Evolutionary conservation across 192 early-diverging fungal genomes (phyloP).

Genomic region (Coemansia sp.): DNA sequence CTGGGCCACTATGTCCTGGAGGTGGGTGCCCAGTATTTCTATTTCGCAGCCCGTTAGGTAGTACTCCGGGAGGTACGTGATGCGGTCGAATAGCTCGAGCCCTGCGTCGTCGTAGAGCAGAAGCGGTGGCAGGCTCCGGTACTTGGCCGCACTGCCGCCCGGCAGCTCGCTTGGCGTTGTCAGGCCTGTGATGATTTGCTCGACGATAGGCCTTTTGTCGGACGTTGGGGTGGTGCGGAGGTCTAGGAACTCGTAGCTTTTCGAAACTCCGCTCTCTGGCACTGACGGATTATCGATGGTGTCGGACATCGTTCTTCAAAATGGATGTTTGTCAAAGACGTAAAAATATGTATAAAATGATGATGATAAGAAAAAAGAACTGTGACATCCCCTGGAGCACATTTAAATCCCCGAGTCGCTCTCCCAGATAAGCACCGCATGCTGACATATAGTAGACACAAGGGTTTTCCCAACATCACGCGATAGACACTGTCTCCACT

Average conservation of each 20-base stretch:
- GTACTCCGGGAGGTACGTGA: constrained; percentile 85
- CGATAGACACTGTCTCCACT: background rate
- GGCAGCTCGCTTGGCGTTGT: constrained; percentile 16
- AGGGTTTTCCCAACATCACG: background rate
- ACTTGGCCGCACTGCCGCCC: background rate
- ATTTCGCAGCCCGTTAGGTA: constrained; percentile 88
- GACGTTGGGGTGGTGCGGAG: constrained; percentile 6
- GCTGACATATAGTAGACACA: background rate
- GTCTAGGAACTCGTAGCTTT: constrained; percentile 27
- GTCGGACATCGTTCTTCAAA: background rate
- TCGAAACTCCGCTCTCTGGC: background rate
- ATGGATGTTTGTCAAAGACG: too few species aligned
- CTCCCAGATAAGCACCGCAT: background rate
- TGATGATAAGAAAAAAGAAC: background rate
- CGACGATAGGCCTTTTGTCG: constrained; percentile 15
- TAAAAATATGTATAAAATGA: background rate
- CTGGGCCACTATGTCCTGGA: constrained; percentile 61
- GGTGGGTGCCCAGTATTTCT: constrained; percentile 67
- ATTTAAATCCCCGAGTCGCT: background rate
- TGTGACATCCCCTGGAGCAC: background rate
- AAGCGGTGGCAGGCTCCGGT: constrained; percentile 63
- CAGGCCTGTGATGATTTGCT: constrained; percentile 23
- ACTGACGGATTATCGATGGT: too few species aligned
- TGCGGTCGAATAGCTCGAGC: constrained; percentile 85
- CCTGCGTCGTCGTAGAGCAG: constrained; percentile 84